Base-by-base conservation (phyloP, 2,329 filamentous ascomycete genomes). In the Claviceps sp. region DNA sequence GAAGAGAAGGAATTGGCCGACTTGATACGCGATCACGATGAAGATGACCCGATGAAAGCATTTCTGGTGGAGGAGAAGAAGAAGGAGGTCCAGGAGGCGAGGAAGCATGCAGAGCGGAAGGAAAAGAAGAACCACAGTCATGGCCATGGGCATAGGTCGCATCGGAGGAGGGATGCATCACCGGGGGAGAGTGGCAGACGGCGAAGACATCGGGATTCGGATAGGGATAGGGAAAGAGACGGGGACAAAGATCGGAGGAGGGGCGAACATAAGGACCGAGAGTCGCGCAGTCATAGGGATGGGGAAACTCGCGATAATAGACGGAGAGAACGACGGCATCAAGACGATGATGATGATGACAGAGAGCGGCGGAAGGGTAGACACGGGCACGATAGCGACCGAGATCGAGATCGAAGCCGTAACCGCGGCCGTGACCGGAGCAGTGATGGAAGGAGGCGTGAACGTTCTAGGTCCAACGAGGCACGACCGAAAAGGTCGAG, bases 41-140 rank as follows among this genome's bases (percentile, higher is more conserved):
- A 96, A 24, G 91, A 97, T 55, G 93, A 98, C 65, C 93, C 93
- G 0, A 98, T 98, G 93, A 96, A 95, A 69, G 82, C 81, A 40
- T 96, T 87, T 61, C 65, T 97, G 57, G 82, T 96, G 49, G 80
- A 91, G 57, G 86, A 95, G 69, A 96, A 97, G 76, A 89, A 87
- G 68, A 88, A 89, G 64, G 88, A 95, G 65, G 79, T 95, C 13
- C 81, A 85, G 51, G 77, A 79, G 54, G 90, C 88, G 3, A 68
- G 59, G 73, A 74, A 76, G 67, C 62, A 69, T 62, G 59, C 73
- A 53, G 72, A 76, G 14, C 76, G 71, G 60, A 74, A 69, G 60
- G 74, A 69, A 57, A 69, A 73, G 54, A 66, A 68, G 51, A 75
- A 67, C 61, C 72, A 70, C 56, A 70, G 61, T 65, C 78, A 73